Evolutionary conservation across 768 basidiomycete species (phyloP).

Genomic region (Mycena filopes): DNA sequence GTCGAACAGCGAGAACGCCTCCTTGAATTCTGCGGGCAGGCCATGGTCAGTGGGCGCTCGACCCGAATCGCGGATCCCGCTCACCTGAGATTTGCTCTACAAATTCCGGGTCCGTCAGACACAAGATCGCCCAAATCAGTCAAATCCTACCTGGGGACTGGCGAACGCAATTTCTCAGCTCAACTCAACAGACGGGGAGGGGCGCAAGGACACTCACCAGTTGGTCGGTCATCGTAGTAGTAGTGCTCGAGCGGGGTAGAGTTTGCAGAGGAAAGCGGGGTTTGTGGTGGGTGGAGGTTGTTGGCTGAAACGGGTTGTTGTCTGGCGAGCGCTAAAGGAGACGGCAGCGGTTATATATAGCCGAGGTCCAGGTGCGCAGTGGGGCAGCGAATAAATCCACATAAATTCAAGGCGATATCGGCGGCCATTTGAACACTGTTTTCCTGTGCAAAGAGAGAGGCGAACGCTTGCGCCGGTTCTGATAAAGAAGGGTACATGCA

Average conservation of each 20-base stretch:
- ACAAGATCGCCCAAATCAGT: neutral
- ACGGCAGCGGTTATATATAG: conserved; percentile 8
- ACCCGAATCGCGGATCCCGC: conserved; percentile 36
- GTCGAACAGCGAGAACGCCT: conserved; percentile 98
- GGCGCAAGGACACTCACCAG: conserved; percentile 50
- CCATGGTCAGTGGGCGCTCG: neutral
- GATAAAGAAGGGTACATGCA: conserved; percentile 10
- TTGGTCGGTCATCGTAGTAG: conserved; percentile 63
- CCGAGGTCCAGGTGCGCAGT: neutral
- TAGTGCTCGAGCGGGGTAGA: conserved; percentile 13
- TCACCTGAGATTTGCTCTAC: conserved; percentile 92
- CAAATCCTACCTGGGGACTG: conserved; percentile 65
- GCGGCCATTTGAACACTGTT: conserved; percentile 15
- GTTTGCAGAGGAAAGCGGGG: conserved; percentile 5
- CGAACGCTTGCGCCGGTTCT: neutral
- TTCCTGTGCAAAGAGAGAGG: conserved; percentile 8
- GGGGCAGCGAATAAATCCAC: conserved; percentile 3
- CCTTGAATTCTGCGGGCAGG: conserved; percentile 87
- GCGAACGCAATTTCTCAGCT: conserved; percentile 9
- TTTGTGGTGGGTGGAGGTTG: conserved; percentile 21
- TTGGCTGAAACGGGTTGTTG: conserved; percentile 18
- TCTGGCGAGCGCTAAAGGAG: conserved; percentile 16
- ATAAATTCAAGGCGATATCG: conserved; percentile 1
- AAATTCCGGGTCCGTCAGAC: conserved; percentile 16
- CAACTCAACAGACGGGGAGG: neutral